Conservation (phyloP, 2,329 filamentous ascomycete species). For the Xylaria arbuscula region DNA sequence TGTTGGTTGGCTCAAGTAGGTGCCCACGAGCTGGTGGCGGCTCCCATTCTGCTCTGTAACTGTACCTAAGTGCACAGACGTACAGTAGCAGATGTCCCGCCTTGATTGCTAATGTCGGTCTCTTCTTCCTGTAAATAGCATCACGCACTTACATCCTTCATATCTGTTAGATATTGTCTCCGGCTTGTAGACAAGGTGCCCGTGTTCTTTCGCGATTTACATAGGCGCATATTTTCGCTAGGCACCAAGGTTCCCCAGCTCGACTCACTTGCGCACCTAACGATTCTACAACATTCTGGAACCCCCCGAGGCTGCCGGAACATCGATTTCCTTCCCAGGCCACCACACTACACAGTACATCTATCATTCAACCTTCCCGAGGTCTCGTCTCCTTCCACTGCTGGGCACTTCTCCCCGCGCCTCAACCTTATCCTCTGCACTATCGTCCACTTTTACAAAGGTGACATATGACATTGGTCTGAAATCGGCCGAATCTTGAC, state of each 20-base stretch:
- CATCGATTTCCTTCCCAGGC: conserved; percentile 14
- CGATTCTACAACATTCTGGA: conserved; percentile 44
- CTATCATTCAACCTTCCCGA: conserved; percentile 18
- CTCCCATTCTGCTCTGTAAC: conserved; percentile 12
- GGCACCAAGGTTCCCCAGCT: neutral
- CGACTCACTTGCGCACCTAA: neutral
- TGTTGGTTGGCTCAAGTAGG: conserved; percentile 25
- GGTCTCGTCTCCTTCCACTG: conserved; percentile 25
- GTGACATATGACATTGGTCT: neutral
- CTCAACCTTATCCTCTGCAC: neutral
- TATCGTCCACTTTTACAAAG: neutral
- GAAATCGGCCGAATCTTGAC: neutral
- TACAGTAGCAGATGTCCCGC: conserved; percentile 18
- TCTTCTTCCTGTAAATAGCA: conserved; percentile 15
- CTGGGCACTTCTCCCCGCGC: conserved; percentile 5
- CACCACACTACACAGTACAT: conserved; percentile 14
- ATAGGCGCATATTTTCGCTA: conserved; percentile 10
- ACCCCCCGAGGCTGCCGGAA: conserved; percentile 35
- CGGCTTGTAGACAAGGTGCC: conserved; percentile 11
- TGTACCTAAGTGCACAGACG: neutral
- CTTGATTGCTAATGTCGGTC: conserved; percentile 29
- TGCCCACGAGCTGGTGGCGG: conserved; percentile 19
- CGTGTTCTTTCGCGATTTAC: conserved; percentile 5
- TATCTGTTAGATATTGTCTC: neutral
- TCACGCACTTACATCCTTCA: neutral